Conservation (phyloP, 1,284 basidiomycete genomes). For the Ustilago xerochloae region DNA sequence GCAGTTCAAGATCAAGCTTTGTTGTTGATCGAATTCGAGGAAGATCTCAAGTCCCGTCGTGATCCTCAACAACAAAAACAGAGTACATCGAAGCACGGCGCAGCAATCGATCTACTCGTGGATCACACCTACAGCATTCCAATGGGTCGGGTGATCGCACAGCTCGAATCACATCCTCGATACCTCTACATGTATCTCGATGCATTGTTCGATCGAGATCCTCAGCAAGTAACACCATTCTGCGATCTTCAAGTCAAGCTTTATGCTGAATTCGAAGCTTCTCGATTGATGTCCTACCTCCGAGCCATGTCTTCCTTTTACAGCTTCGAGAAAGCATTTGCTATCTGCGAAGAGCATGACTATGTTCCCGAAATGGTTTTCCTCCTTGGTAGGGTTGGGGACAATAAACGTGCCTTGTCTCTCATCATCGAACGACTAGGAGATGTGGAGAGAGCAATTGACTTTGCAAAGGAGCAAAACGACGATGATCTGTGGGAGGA, state of each 20-base stretch:
- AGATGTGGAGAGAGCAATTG: constrained; percentile 93
- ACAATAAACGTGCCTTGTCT: constrained; percentile 92
- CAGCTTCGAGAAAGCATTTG: constrained; percentile 91
- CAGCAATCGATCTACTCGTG: constrained; percentile 87
- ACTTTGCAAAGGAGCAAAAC: constrained; percentile 96
- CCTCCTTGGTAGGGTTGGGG: constrained; percentile 94
- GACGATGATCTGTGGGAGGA: constrained; percentile 99
- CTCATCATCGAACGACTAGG: constrained; percentile 94
- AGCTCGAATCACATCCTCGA: constrained; percentile 80
- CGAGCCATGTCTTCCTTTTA: constrained; percentile 88
- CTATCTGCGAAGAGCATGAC: constrained; percentile 83
- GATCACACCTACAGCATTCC: constrained; percentile 96
- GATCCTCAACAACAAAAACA: not conserved
- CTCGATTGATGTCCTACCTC: constrained; percentile 86
- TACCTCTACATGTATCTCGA: constrained; percentile 95
- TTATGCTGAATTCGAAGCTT: constrained; percentile 86
- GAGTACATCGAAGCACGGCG: constrained; percentile 68
- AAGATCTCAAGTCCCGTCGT: constrained; percentile 76
- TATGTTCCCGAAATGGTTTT: constrained; percentile 97
- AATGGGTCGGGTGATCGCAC: constrained; percentile 87
- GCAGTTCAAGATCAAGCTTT: constrained; percentile 93
- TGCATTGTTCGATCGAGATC: constrained; percentile 86
- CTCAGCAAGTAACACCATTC: constrained; percentile 81
- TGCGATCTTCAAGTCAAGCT: constrained; percentile 87
- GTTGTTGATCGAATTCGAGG: constrained; percentile 91